These are phyloP conservation scores for Middelhovenomyces tepae DNA, from an alignment of 805 yeast genomes.

Conservation along the genomic window DNA sequence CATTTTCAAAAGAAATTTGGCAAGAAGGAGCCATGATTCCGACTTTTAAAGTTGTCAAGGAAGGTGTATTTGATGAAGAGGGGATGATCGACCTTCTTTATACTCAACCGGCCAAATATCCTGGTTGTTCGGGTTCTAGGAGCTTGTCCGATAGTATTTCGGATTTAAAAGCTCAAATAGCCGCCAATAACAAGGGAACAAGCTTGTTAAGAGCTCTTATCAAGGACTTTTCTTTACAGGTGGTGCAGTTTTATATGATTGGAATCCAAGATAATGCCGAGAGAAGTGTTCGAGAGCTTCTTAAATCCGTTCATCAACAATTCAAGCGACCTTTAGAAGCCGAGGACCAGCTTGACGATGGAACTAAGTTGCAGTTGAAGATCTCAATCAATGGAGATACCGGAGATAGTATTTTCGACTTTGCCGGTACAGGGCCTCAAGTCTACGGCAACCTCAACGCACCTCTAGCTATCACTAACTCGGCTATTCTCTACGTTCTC, in stretches of 20 bases:
- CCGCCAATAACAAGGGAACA: slow-evolving; percentile 85
- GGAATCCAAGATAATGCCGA: slow-evolving; percentile 80
- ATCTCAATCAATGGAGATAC: slow-evolving; percentile 37
- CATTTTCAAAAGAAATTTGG: slow-evolving; percentile 71
- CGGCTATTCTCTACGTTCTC: slow-evolving; percentile 82
- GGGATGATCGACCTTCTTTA: slow-evolving; percentile 53
- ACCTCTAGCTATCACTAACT: slow-evolving; percentile 79
- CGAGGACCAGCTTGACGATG: slow-evolving; percentile 28
- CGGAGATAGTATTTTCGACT: slow-evolving; percentile 70
- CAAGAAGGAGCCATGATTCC: slow-evolving; percentile 89
- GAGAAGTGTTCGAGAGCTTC: slow-evolving; percentile 50
- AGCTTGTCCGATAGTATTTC: slow-evolving; percentile 74
- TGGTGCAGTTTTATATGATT: slow-evolving; percentile 63
- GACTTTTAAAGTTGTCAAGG: slow-evolving; percentile 62
- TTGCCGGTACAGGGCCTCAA: slow-evolving; percentile 79
- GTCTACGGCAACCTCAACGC: slow-evolving; percentile 87
- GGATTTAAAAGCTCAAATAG: slow-evolving; percentile 76
- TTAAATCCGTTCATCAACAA: slow-evolving; percentile 28
- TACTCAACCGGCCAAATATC: slow-evolving; percentile 66
- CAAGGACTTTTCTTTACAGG: slow-evolving; percentile 49
- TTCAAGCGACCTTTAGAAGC: slow-evolving; percentile 21
- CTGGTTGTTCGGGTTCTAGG: slow-evolving; percentile 88
- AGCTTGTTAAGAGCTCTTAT: slow-evolving; percentile 51
- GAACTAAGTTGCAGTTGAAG: slow-evolving; percentile 23
- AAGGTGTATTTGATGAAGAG: slow-evolving; percentile 69